Percentiles rank a stretch among this genome's conserved stretches.
Evolutionary conservation across 2,329 filamentous ascomycete genomes (phyloP).

Genomic region (Colletotrichum salicis): DNA sequence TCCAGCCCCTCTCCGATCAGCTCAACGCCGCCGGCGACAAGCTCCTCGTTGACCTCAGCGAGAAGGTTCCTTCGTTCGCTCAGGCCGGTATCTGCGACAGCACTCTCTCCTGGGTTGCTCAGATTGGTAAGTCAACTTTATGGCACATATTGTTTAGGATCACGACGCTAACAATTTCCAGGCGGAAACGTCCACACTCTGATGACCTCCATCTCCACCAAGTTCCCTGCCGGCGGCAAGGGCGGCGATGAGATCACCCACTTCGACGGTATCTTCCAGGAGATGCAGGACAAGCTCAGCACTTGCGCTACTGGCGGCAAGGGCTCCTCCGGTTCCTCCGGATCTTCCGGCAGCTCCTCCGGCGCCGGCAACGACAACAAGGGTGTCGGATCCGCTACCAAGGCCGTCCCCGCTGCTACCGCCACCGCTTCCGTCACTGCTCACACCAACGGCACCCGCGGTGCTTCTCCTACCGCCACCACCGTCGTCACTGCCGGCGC

Average conservation of each 20-base stretch:
- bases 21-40: conserved; percentile 34
- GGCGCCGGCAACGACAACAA: neutral
- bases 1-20: conserved; percentile 32
- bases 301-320: conserved; percentile 15
- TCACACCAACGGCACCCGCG: conserved; percentile 15
- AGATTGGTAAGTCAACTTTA: conserved; percentile 12
- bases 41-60: conserved; percentile 26
- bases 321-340: neutral
- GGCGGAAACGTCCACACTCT: conserved; percentile 33
- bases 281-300: conserved; percentile 25
- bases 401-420: neutral
- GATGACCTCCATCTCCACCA: conserved; percentile 33
- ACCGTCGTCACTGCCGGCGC: conserved; percentile 28
- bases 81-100: conserved; percentile 19
- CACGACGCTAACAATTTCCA: neutral
- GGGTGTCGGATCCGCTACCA: conserved; percentile 10
- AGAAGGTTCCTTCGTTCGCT: conserved; percentile 16
- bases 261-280: conserved; percentile 27
- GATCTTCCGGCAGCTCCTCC: neutral
- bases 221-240: conserved; percentile 35
- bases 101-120: conserved; percentile 28
- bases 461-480: conserved; percentile 5
- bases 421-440: neutral
- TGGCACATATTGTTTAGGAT: accelerated
- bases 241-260: conserved; percentile 31